Conservation (phyloP, 371 early-diverging fungal species). For the Amoeboaphelidium protococcarum region DNA sequence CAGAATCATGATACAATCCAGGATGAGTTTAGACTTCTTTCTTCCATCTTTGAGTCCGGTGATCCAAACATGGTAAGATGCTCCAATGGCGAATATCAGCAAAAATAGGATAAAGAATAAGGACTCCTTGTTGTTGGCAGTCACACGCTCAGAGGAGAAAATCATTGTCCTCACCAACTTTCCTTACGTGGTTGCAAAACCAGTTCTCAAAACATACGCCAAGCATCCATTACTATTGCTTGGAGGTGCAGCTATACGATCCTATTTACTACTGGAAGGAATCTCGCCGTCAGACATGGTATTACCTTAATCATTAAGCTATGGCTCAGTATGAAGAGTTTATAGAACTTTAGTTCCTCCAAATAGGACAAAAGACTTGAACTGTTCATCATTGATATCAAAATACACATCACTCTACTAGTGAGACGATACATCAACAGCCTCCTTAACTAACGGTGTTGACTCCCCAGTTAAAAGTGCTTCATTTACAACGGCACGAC, state of each 20-base stretch:
- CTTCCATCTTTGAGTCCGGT: slow-evolving; percentile 44
- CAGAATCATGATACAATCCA: slow-evolving; percentile 94
- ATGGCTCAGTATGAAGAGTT: slow-evolving; percentile 35
- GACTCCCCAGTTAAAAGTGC: slow-evolving; percentile 99
- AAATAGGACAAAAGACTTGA: slow-evolving; percentile 51
- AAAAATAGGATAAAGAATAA: slow-evolving; percentile 91
- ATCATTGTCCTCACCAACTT: slow-evolving; percentile 97
- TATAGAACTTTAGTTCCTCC: slow-evolving; percentile 95
- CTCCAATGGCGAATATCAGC: slow-evolving; percentile 82
- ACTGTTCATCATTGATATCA: slow-evolving; percentile 42
- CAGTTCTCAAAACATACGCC: slow-evolving; percentile 70
- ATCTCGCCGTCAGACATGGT: slow-evolving; percentile 25
- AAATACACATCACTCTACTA: slow-evolving; percentile 39
- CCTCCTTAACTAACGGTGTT: slow-evolving; percentile 89
- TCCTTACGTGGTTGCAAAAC: slow-evolving; percentile 97
- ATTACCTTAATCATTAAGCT: not conserved
- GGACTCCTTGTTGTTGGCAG: slow-evolving; percentile 93
- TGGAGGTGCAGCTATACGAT: no score
- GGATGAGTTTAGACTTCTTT: slow-evolving; percentile 59
- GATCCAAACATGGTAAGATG: slow-evolving; percentile 80
- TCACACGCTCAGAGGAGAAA: slow-evolving; percentile 81
- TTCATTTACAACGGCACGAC: slow-evolving; percentile 95
- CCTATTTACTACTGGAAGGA: not conserved
- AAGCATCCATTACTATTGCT: slow-evolving; percentile 69
- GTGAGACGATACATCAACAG: slow-evolving; percentile 41